Evolutionary conservation across 768 basidiomycete species (phyloP), one percentile per base, ranked within the genome.

Genomic region (Collybia sordida): DNA sequence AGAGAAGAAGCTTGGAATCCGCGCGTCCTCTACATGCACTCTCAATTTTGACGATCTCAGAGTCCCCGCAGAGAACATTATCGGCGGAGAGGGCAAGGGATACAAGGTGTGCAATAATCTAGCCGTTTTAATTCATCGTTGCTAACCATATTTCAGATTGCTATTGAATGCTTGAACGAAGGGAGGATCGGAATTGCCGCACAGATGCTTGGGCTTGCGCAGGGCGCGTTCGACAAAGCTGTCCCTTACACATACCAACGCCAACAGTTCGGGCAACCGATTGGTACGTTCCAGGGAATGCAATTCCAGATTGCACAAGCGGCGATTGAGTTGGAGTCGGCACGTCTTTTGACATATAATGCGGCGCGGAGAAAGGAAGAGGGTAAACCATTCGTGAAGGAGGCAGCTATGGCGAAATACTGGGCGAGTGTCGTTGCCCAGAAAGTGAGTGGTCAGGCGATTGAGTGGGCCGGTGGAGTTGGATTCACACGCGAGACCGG

Each of bases 341-440:
- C 93, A 23, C 83, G 93, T 17, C 72, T 99, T 41, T 68, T 98
- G 55, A 96, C 94, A 6, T 99, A 99, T 73, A 98, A 98, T 60
- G 96, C 96, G 18, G 96, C 97, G 35, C 78, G 96, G 24, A 79
- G 92, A 47, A 95, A 96, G 78, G 96, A 97, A 67, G 89, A 94
- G 65, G 93, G 93, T 7, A 75, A 77, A 62, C 61, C 71, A 22
- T 99, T 98, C 68, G 85, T 86, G 23, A 92, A 90, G 69, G 91
- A 98, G 70, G 96, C 97, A 9, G 97, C 97, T 1, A 97, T 98
- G 91, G 97, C 97, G 43, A 99, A 99, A 69, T 95, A 90, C 62
- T 92, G 85, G 78, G 80, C 88, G 19, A 93, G 92, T 52, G 80
- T 88, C 18, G 83, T 99, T 5, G 97, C 97, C 12, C 90, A 96